These are phyloP conservation scores for Diaporthe ampelina DNA, from an alignment of 2,329 filamentous ascomycete genomes.

Conservation along the genomic window DNA sequence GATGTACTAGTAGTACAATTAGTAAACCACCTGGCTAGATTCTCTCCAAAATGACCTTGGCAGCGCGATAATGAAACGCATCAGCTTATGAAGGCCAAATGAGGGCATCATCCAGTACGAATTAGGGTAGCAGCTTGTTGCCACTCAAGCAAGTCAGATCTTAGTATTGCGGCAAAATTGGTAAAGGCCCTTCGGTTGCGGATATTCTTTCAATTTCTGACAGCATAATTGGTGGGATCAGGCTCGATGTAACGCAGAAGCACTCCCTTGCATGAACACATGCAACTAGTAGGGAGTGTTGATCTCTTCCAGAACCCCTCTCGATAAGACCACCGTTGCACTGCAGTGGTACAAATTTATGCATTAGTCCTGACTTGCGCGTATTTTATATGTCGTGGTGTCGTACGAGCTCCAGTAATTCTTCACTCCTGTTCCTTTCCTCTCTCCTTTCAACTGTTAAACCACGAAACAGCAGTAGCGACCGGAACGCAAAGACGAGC, in stretches of 20 bases:
- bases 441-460: neutral
- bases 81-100: neutral
- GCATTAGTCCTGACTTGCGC: conserved; percentile 1
- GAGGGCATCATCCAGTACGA: neutral
- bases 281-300: conserved; percentile 7
- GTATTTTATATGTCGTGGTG: neutral
- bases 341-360: neutral
- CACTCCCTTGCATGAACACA: conserved; percentile 7
- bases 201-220: neutral
- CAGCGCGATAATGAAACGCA: neutral
- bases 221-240: conserved; percentile 2
- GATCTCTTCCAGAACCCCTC: neutral
- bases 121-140: neutral
- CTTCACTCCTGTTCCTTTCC: neutral
- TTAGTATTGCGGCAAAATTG: conserved; percentile 9
- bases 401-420: neutral
- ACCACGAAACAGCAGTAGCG: neutral
- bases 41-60: neutral
- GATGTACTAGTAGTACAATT: too few relatives aligned
- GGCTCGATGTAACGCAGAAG: neutral
- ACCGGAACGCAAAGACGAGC: too few relatives aligned
- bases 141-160: conserved; percentile 20
- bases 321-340: conserved; percentile 2
- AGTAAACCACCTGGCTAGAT: neutral
- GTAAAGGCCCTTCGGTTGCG: neutral